Evolutionary conservation across 2,329 filamentous ascomycete genomes (phyloP), one percentile per base, ranked within the genome.

Genomic region (Aspergillus sp.): DNA sequence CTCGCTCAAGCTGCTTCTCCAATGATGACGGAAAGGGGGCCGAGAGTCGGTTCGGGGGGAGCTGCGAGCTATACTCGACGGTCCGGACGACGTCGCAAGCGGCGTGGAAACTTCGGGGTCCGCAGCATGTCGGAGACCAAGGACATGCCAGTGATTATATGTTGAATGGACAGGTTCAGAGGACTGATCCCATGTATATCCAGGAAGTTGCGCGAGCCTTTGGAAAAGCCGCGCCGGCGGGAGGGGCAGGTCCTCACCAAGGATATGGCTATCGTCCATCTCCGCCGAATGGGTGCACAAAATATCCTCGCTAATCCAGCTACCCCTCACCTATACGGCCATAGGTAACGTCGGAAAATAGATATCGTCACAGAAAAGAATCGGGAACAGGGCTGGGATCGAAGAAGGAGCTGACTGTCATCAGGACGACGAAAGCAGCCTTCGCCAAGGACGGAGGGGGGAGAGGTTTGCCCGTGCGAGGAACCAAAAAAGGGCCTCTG

Each of bases 81-180:
- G 68, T 65, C 74, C 72, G 39, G 76, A 77, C 1, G 76, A 69
- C 55, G 74, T 73, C 41, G 81, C 76, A 55, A 76, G 78, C 15
- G 81, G 79, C 38, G 80, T 75, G 3, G 80, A 76, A 43, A 69
- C 61, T 64, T 80, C 67, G 72, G 78, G 68, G 71, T 83, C 60
- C 74, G 78, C 47, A 77, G 84, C 66, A 83, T 86, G 66, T 76
- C 86, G 71, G 47, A 77, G 69, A 53, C 88, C 89, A 62, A 81
- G 84, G 65, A 89, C 82, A 73, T 90, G 87, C 91, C 93, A 98
- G 78, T 93, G 92, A 73, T 96, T 91, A 75, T 96, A 97, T 66
- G 87, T 91, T 50, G 84, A 77, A 62, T 78, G 76, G 52, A 77
- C 74, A 8, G 76, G 76, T 50, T 73, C 71, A 60, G 73, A 63